These are phyloP conservation scores for Quambalaria eucalypti DNA, from an alignment of 1,284 basidiomycete genomes.

Conservation along the genomic window DNA sequence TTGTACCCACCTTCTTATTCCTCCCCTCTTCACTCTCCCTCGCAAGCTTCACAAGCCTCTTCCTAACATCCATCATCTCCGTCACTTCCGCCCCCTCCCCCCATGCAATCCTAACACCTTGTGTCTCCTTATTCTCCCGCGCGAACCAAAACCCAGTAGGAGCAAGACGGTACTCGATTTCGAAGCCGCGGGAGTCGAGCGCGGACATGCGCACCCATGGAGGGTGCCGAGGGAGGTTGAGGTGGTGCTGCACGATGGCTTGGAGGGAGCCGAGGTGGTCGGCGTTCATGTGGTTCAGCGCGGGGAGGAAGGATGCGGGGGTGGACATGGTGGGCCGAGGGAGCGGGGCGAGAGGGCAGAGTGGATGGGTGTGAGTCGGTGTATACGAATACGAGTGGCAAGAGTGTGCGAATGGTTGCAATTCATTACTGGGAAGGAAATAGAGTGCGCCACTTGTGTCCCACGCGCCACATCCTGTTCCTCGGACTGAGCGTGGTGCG, in stretches of 20 bases:
- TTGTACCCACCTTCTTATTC: neutral
- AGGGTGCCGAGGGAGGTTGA: neutral
- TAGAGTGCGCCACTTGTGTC: too few relatives aligned
- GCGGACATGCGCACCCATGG: neutral
- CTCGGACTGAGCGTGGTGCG: too few relatives aligned
- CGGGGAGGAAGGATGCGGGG: neutral
- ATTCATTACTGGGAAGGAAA: too few relatives aligned
- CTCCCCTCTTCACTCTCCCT: conserved; percentile 2
- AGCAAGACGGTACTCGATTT: conserved; percentile 4
- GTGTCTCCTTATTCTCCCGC: neutral
- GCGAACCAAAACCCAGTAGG: neutral
- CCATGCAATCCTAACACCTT: neutral
- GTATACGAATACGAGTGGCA: too few relatives aligned
- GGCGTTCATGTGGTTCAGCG: conserved; percentile 5
- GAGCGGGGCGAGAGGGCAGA: neutral
- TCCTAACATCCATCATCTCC: conserved; percentile 2
- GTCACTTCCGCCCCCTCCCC: neutral
- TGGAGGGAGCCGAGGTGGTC: conserved; percentile 7
- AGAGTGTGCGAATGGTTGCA: too few relatives aligned
- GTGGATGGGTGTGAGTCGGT: too few relatives aligned
- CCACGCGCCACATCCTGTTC: too few relatives aligned
- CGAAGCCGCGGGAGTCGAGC: conserved; percentile 4
- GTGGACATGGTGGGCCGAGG: neutral
- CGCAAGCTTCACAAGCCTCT: neutral
- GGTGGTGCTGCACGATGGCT: conserved; percentile 3